These are phyloP conservation scores for Starmerella gropengiesseri DNA, from an alignment of 805 yeast species.

Conservation along the genomic window DNA sequence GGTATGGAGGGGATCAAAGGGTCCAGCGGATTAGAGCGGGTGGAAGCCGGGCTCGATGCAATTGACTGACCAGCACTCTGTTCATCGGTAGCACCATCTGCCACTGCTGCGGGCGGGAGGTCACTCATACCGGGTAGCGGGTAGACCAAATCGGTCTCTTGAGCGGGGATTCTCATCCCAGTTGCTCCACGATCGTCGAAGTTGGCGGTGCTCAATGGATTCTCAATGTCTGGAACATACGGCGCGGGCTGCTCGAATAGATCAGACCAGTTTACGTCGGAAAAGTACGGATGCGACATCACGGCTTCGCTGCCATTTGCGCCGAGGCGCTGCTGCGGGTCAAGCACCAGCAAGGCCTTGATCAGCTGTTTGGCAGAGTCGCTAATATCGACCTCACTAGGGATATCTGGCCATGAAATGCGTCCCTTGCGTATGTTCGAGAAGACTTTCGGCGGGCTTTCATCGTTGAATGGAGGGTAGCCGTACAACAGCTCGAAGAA, in stretches of 20 bases:
- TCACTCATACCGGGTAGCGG: no score
- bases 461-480: slow-evolving; percentile 86
- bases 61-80: no score
- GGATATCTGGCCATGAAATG: slow-evolving; percentile 74
- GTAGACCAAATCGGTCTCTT: slow-evolving; percentile 15
- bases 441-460: slow-evolving; percentile 69
- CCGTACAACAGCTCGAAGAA: slow-evolving; percentile 87
- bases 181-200: slow-evolving; percentile 87
- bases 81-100: no score
- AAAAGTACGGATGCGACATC: slow-evolving; percentile 68
- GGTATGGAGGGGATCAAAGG: background rate
- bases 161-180: slow-evolving; percentile 12
- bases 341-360: slow-evolving; percentile 45
- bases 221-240: slow-evolving; percentile 66
- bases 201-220: slow-evolving; percentile 83
- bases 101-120: no score
- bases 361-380: slow-evolving; percentile 69
- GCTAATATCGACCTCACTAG: slow-evolving; percentile 36
- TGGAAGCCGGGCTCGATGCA: background rate
- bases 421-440: slow-evolving; percentile 61
- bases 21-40: no score
- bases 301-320: slow-evolving; percentile 66
- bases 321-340: slow-evolving; percentile 65
- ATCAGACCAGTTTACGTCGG: slow-evolving; percentile 55
- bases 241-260: slow-evolving; percentile 63